Percentiles rank a stretch among this genome's conserved stretches.
Conservation (phyloP, 2,329 filamentous ascomycete species). For the Nakataea oryzae region DNA sequence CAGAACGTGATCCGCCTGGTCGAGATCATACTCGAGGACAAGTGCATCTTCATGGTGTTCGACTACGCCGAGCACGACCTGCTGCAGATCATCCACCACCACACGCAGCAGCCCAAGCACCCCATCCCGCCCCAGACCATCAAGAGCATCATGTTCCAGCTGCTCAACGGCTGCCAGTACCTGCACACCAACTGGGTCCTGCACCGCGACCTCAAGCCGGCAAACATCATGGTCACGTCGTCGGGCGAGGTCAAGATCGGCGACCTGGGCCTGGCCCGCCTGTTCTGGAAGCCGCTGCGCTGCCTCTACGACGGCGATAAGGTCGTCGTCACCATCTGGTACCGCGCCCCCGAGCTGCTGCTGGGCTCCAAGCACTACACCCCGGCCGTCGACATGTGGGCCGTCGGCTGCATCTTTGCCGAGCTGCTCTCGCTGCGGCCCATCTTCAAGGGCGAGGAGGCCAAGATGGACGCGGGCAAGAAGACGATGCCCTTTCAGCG, state of each 20-base stretch:
- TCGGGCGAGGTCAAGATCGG: conserved; percentile 87
- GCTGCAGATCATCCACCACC: conserved; percentile 95
- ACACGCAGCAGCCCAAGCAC: conserved; percentile 79
- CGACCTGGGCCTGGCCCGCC: conserved; percentile 79
- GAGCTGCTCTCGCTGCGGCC: conserved; percentile 82
- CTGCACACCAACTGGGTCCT: conserved; percentile 95
- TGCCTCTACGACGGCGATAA: conserved; percentile 91
- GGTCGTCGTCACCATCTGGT: conserved; percentile 98
- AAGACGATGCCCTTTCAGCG: conserved; percentile 95
- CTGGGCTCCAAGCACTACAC: conserved; percentile 94
- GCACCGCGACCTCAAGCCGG: conserved; percentile 92
- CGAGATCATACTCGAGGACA: conserved; percentile 95
- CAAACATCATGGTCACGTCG: conserved; percentile 97
- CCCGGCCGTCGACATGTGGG: conserved; percentile 94
- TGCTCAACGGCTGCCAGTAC: conserved; percentile 90
- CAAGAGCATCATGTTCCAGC: conserved; percentile 90
- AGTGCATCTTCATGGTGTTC: conserved; percentile 99
- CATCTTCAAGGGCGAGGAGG: conserved; percentile 97
- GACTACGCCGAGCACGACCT: conserved; percentile 98
- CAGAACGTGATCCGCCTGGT: conserved; percentile 81
- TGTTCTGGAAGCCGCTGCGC: conserved; percentile 90
- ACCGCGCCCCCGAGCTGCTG: conserved; percentile 86
- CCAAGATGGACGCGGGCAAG: conserved; percentile 89
- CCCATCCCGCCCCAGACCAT: conserved; percentile 82
- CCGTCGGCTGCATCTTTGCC: conserved; percentile 94